phyloP scores from a whole-genome alignment of 2,329 filamentous ascomycete genomes.

The Chaetomium globosum region DNA sequence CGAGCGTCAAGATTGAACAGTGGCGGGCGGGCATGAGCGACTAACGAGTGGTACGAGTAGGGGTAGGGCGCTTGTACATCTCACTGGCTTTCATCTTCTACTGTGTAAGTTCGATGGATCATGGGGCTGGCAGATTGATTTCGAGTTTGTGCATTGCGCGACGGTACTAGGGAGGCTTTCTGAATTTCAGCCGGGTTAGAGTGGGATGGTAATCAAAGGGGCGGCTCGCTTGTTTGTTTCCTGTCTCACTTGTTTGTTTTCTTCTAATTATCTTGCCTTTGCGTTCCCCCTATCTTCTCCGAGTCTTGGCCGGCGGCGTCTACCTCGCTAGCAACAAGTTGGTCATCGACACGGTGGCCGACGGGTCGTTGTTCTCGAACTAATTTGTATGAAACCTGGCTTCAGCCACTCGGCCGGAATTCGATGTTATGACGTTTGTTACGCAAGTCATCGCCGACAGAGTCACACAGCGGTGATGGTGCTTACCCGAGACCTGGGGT shows the following conservation, averaged over 20 bases:
- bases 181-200: neutral
- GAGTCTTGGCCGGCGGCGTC: neutral
- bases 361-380: too few species aligned
- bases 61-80: neutral
- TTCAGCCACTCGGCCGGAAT: slow-evolving; percentile 4
- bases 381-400: neutral
- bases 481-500: neutral
- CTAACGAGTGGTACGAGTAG: neutral
- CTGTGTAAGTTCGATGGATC: neutral
- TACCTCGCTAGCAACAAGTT: too few species aligned
- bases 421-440: neutral
- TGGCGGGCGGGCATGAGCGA: slow-evolving; percentile 21
- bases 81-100: neutral
- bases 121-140: neutral
- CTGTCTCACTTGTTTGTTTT: neutral
- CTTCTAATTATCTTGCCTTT: neutral
- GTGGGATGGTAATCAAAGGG: neutral
- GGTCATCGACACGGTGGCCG: neutral
- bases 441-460: neutral
- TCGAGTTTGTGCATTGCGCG: neutral
- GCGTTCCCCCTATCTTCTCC: neutral
- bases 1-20: slow-evolving; percentile 18
- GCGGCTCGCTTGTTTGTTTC: slow-evolving; percentile 1
- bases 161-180: neutral
- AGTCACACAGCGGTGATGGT: neutral